Conservation (phyloP, 768 basidiomycete genomes). For the Boletus rufocinnamomeus region DNA sequence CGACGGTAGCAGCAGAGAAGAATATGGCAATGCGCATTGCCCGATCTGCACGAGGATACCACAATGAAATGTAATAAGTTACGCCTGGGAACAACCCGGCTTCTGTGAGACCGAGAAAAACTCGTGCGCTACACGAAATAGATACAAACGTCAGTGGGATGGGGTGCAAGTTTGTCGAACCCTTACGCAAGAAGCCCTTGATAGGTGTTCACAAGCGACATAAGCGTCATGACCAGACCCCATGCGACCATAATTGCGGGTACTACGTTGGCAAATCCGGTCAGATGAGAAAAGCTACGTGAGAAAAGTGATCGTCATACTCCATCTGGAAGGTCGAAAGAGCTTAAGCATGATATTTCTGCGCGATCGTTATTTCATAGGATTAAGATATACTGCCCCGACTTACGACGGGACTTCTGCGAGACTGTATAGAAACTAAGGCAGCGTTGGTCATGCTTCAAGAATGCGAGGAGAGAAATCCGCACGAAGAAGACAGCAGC, state of each 20-base stretch:
- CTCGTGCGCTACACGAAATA: slow-evolving; percentile 32
- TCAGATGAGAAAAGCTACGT: slow-evolving; percentile 6
- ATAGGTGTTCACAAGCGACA: slow-evolving; percentile 40
- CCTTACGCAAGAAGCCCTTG: slow-evolving; percentile 35
- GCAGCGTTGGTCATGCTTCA: neutral
- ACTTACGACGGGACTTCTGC: slow-evolving; percentile 3
- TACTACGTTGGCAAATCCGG: slow-evolving; percentile 33
- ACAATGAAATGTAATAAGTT: slow-evolving; percentile 52
- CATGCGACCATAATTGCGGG: slow-evolving; percentile 42
- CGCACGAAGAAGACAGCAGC: slow-evolving; percentile 1
- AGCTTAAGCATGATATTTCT: slow-evolving; percentile 43
- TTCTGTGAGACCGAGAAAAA: slow-evolving; percentile 50
- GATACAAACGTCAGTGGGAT: neutral
- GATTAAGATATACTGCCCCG: neutral
- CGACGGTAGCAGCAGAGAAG: slow-evolving; percentile 60
- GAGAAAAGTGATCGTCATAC: slow-evolving; percentile 21
- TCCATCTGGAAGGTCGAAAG: slow-evolving; percentile 38
- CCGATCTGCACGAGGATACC: slow-evolving; percentile 62
- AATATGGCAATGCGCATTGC: slow-evolving; percentile 61
- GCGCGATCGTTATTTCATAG: neutral
- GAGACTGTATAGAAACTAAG: neutral
- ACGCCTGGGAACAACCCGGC: slow-evolving; percentile 47
- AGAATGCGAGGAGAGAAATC: neutral
- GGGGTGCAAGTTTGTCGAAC: neutral
- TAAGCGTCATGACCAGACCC: slow-evolving; percentile 42